Base-by-base conservation (phyloP, 306 rosid species). In the Lagenaria siceraria region DNA sequence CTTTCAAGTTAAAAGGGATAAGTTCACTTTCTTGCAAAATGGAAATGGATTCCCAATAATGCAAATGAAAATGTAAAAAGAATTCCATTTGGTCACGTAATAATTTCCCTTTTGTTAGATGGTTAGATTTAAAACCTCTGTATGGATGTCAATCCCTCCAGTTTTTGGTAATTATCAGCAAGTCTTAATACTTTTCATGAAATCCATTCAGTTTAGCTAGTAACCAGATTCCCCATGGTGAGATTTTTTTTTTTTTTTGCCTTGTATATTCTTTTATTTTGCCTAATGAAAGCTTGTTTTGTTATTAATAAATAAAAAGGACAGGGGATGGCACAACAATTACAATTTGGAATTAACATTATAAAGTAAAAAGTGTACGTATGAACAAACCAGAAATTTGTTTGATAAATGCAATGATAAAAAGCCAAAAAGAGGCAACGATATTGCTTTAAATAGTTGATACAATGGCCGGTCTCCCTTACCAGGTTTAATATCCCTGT, bases 401-500 rank as follows among this genome's bases (percentile, higher is more conserved):
- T 24, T 48, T 70, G 56, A 70, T 15, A 68, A 46, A 70, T 11
- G 48, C 46, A 64, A 35, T 35, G 72, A 43, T 11, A 70, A 70
- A 42, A 46, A 22, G n/a, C 22, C 48, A 70, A 62, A 62, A 49
- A 40, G 35, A 42, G 76, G 48, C 76, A 71, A 71, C 15, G 7
- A 27, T 71, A 48, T 25, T 71, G 76, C 40, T 71, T 25, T 12
- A 69, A 43, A 43, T 35, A 24, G 36, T 43, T 43, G 75, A 58
- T 63, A 65, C 14, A 78, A 83, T 49, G 63, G 53, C 80, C 25
- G n/a, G 77, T 74, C 22, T 80, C 75, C 69, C 81, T 87, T 86
- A 94, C 98, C 98, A 76, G 97, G 98, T 90, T 94, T 94, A 71
- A 94, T 92, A 85, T 94, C 98, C 80, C 97, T 87, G 87, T 94